Conservation (phyloP, 75 land plant genomes). For the Selaginella tamariscina region DNA sequence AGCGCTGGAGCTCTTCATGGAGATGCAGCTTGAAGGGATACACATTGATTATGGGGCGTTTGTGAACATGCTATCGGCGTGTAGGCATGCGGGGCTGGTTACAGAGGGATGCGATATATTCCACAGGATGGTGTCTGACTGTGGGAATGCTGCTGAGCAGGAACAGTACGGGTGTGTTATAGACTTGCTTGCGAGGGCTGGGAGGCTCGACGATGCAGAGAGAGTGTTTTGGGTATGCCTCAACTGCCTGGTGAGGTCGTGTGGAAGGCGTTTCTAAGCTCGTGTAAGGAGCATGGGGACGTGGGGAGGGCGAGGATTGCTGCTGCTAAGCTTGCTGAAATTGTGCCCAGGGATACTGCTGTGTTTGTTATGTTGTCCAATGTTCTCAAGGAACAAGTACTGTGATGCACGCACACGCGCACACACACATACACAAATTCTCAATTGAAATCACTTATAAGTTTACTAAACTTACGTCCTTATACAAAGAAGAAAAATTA, state of each 20-base stretch:
- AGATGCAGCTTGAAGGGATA: not conserved
- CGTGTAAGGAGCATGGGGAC: not conserved
- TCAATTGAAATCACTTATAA: no score
- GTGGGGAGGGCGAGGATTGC: not conserved
- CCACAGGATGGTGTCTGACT: not conserved
- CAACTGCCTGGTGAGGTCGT: not conserved
- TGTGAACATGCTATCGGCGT: not conserved
- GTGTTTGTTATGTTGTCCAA: not conserved
- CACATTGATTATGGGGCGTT: not conserved
- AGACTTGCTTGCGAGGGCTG: not conserved
- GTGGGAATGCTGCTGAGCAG: not conserved
- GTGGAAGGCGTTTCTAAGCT: not conserved
- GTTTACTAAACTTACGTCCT: no score
- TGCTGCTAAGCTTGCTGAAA: not conserved
- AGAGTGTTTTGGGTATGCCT: not conserved
- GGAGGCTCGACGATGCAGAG: not conserved
- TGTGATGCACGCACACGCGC: no score
- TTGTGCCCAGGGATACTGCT: not conserved
- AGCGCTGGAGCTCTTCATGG: not conserved
- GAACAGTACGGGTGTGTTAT: not conserved
- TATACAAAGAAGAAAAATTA: no score
- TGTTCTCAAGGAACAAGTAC: not conserved
- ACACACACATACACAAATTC: no score
- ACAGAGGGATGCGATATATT: not conserved
- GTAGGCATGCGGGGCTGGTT: not conserved